Evolutionary conservation across 345 rosid species (phyloP), one percentile per base, ranked within the genome.

Genomic region (Citrus mangshanensis): DNA sequence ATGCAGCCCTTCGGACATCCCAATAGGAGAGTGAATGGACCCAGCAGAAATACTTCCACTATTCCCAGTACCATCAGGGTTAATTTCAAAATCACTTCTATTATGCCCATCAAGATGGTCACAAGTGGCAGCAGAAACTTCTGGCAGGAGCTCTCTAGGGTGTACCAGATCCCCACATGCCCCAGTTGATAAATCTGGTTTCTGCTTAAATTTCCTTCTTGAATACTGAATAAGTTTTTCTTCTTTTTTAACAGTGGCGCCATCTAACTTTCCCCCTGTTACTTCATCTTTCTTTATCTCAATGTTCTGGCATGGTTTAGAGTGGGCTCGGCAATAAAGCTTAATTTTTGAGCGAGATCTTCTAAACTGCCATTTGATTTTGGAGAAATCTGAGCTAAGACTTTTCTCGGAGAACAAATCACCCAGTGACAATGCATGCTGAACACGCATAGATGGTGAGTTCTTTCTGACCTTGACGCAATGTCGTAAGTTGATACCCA

Each of bases 381-480:
- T 82, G 63, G 83, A 87, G 51, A 87, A 79, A 80, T 84, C 88
- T 61, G 86, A 76, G 80, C 83, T 70, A 62, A 82, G 70, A 85
- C 78, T 84, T 73, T 82, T 82, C 35, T 83, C 86, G 16, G 88
- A 80, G 80, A 96, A 93, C 78, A 96, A 81, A 68, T 97, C 95
- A 56, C 89, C 92, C 84, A 92, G 84, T 58, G 93, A 82, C 81
- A 96, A 81, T 16, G 98, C 91, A 86, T 89, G 97, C 74, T 89
- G 95, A 71, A 93, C 94, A 82, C 88, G 93, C 84, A 72, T 88
- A 51, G 86, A 82, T 35, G 90, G 84, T 49, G 91, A 86, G 82
- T 85, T 91, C 88, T 91, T 97, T 85, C 97, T 85, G 77, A 89
- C 89, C 80, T 90, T 94, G 77, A 97, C 92, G 79, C 93, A 94